A percentile compares a stretch with the other conserved stretches of the same genome.
Conservation (phyloP, 2,329 filamentous ascomycete genomes). For the Sarocladium oryzae region DNA sequence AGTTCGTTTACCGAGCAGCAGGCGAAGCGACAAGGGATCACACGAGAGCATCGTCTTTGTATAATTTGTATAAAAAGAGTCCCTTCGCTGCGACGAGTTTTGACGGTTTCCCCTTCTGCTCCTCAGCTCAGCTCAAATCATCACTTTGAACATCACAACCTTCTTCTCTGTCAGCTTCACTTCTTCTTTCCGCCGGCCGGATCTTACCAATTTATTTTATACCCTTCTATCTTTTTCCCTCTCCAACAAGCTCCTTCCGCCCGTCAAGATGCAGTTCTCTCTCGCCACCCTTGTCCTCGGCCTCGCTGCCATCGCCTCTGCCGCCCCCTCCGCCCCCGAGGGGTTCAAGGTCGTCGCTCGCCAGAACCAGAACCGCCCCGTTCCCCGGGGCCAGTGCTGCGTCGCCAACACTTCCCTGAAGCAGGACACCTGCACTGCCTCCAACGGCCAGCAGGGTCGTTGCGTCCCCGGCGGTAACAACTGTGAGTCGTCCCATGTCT, state of each 20-base stretch:
- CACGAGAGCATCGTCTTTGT: conserved; percentile 1
- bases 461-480: conserved; percentile 29
- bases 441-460: conserved; percentile 25
- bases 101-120: neutral
- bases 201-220: neutral
- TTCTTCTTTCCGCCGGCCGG: conserved; percentile 10
- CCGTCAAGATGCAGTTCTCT: conserved; percentile 10
- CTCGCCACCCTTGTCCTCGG: conserved; percentile 8
- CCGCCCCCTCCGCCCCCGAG: neutral
- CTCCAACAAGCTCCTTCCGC: neutral
- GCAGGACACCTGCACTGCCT: conserved; percentile 27
- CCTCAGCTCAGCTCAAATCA: conserved; percentile 8
- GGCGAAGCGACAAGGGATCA: neutral
- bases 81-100: neutral
- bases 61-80: conserved; percentile 2
- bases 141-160: neutral
- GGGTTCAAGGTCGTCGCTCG: conserved; percentile 15
- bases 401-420: conserved; percentile 27
- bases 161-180: conserved; percentile 4
- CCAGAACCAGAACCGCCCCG: conserved; percentile 28
- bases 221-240: neutral
- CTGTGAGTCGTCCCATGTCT: conserved; percentile 20
- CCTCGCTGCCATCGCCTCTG: conserved; percentile 6
- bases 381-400: conserved; percentile 28
- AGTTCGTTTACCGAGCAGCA: neutral